Evolutionary conservation across 441 rosid species (phyloP).

Genomic region (Sinapis alba): DNA sequence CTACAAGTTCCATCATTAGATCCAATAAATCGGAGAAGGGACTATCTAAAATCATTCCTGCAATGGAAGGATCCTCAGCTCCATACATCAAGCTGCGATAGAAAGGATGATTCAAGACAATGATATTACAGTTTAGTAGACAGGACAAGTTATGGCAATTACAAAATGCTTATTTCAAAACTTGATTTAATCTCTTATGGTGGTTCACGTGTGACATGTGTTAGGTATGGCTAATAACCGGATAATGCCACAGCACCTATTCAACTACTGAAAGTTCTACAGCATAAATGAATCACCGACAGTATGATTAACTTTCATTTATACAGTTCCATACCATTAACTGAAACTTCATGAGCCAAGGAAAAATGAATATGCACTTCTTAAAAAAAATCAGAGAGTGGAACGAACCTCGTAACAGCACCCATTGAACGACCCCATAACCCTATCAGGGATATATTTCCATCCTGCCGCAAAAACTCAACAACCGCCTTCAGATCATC

Average conservation of each 20-base stretch:
- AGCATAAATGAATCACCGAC: neutral
- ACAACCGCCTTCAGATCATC: constrained; percentile 92
- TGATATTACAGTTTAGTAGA: constrained; percentile 8
- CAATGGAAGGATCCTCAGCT: constrained; percentile 96
- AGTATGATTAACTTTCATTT: too few relatives aligned
- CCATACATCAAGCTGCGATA: constrained; percentile 88
- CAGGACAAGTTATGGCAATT: neutral
- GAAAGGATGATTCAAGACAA: constrained; percentile 14
- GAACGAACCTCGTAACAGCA: constrained; percentile 83
- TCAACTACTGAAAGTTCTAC: neutral
- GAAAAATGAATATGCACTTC: neutral
- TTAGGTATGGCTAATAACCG: constrained; percentile 1
- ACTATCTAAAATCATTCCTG: constrained; percentile 98
- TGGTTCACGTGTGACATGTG: neutral
- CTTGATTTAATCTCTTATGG: neutral
- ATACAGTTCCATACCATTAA: too few relatives aligned
- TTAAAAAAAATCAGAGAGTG: constrained; percentile 1
- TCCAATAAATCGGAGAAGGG: constrained; percentile 98
- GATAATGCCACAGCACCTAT: neutral
- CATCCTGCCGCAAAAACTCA: constrained; percentile 83
- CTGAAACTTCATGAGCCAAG: neutral
- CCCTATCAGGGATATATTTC: constrained; percentile 91
- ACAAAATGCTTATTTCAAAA: neutral
- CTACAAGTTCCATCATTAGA: constrained; percentile 97
- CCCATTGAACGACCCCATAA: constrained; percentile 99